These are phyloP conservation scores for Monilinia polystroma DNA, from an alignment of 2,329 filamentous ascomycete species.

Conservation along the genomic window DNA sequence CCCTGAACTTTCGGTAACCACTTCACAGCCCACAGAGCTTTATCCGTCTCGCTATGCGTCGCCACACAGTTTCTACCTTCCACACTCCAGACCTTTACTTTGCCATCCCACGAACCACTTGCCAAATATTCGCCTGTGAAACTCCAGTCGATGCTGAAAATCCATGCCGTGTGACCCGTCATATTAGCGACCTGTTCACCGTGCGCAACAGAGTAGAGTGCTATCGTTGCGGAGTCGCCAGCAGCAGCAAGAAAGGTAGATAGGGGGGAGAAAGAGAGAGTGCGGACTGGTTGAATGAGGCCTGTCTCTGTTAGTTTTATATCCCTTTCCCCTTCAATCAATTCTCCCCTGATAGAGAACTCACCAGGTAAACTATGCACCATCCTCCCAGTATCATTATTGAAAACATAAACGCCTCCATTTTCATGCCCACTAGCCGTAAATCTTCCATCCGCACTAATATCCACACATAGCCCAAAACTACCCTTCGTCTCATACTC, in stretches of 20 bases:
- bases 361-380: slow-evolving; percentile 79
- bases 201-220: slow-evolving; percentile 86
- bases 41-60: slow-evolving; percentile 88
- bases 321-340: background rate
- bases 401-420: slow-evolving; percentile 90
- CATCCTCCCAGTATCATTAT: slow-evolving; percentile 83
- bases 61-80: slow-evolving; percentile 82
- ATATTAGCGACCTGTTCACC: slow-evolving; percentile 91
- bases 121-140: slow-evolving; percentile 88
- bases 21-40: slow-evolving; percentile 77
- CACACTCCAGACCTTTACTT: slow-evolving; percentile 93
- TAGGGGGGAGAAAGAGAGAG: slow-evolving; percentile 83
- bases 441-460: slow-evolving; percentile 75
- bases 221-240: slow-evolving; percentile 84
- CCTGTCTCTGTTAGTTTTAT: slow-evolving; percentile 50
- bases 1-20: slow-evolving; percentile 71
- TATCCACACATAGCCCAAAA: slow-evolving; percentile 85
- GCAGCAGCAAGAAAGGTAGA: slow-evolving; percentile 83
- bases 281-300: slow-evolving; percentile 80
- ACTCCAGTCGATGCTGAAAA: slow-evolving; percentile 90
- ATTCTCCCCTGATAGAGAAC: slow-evolving; percentile 30
- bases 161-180: slow-evolving; percentile 77
- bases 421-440: slow-evolving; percentile 93
- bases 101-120: slow-evolving; percentile 86
- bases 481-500: slow-evolving; percentile 91